These are phyloP conservation scores for Alloteropsis semialata DNA, from an alignment of 176 grass and related monocot species.

Conservation along the genomic window DNA sequence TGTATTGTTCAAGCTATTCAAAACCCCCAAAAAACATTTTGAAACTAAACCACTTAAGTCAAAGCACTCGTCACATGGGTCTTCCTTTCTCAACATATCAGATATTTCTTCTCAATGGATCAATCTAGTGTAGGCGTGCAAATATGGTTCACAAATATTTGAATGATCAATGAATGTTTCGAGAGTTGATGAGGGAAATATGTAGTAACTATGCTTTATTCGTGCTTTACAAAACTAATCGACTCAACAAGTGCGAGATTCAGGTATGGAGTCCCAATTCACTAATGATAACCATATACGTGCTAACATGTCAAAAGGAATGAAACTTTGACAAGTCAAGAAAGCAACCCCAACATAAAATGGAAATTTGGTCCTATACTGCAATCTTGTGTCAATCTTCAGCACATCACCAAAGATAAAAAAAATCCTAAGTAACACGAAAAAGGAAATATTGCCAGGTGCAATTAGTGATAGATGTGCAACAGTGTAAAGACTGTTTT, in stretches of 20 bases:
- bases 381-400: not conserved
- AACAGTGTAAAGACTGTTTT: not conserved
- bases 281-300: not conserved
- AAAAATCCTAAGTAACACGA: not conserved
- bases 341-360: not conserved
- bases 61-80: not conserved
- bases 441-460: not conserved
- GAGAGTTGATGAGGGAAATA: not conserved
- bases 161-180: not conserved
- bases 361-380: not conserved
- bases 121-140: not conserved
- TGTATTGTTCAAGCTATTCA: not conserved
- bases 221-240: not conserved
- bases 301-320: not conserved
- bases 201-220: not conserved
- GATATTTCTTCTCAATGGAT: not conserved
- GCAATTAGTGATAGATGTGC: not conserved
- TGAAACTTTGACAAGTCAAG: not conserved
- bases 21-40: not conserved
- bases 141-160: slow-evolving; percentile 6
- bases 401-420: not conserved
- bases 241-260: not conserved
- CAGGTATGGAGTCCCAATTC: not conserved
- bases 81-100: not conserved
- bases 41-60: not conserved